Evolutionary conservation across 169 alveolate genomes (phyloP), one percentile per base, ranked within the genome.

Genomic region (Babesia bigemina): DNA sequence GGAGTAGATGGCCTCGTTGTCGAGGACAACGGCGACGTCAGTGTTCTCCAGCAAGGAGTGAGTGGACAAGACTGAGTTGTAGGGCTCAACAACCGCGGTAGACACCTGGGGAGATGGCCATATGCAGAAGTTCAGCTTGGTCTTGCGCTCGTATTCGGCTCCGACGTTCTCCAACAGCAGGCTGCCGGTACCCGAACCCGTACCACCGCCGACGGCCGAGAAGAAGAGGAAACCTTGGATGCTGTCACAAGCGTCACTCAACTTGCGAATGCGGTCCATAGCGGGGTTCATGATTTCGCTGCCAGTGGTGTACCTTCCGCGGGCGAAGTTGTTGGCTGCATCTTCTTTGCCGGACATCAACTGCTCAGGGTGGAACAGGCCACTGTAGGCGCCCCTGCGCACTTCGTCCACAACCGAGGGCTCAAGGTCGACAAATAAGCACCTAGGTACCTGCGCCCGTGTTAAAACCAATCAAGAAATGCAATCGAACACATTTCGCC

Each of bases 141-240:
- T 91, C 88, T 95, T 96, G 81, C 96, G 93, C 47, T 96, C 95
- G 85, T 94, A 96, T 86, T 95, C 98, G 55, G 94, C 98, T 24
- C 96, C 91, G 26, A 96, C 90, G 89, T 95, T 94, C 91, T 96
- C 99, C 42, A 95, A 86, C 22, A 96, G 70, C 57, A 96, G 90
- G 49, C 98, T 93, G 21, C 98, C 98, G 14, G 96, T 86, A 49
- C 99, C 99, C 59, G 98, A 92, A 53, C 99, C 99, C 45, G 99
- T 95, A 65, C 99, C 98, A 57, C 99, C 99, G 42, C 98, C 98
- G 60, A 95, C 95, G n/a, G 99, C 94, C 74, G 96, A 91, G 94
- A 93, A 95, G 88, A 96, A 94, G 44, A 96, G 77, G 93, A 96
- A 96, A 55, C 99, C 99, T 88, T 96, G 95, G 33, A 96, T 92